Evolutionary conservation across 2,329 filamentous ascomycete genomes (phyloP).

Genomic region (Cryphonectria naterciae): DNA sequence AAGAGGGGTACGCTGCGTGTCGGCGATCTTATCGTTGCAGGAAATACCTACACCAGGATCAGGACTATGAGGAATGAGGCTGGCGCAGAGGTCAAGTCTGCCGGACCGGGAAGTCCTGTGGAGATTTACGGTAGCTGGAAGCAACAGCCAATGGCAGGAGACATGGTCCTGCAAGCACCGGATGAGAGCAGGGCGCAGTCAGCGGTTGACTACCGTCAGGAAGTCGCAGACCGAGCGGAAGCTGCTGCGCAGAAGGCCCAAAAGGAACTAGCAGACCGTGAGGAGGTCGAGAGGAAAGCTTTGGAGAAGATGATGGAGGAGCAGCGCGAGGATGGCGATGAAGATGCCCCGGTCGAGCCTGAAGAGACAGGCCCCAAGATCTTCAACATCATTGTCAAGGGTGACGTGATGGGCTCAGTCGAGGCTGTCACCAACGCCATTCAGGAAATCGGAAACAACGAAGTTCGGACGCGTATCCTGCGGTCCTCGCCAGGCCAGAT

Average conservation of each 20-base stretch:
- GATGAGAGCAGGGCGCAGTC: constrained; percentile 78
- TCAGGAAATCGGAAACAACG: constrained; percentile 78
- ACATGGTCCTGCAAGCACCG: constrained; percentile 81
- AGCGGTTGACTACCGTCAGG: constrained; percentile 76
- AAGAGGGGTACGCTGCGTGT: constrained; percentile 81
- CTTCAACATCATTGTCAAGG: constrained; percentile 86
- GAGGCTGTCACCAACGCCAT: constrained; percentile 85
- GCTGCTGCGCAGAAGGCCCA: constrained; percentile 83
- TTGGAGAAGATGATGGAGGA: constrained; percentile 42
- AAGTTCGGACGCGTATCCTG: constrained; percentile 78
- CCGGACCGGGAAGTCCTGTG: constrained; percentile 84
- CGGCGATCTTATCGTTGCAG: constrained; percentile 86
- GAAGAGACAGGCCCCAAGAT: constrained; percentile 48
- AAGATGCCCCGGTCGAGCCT: constrained; percentile 38
- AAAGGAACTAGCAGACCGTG: constrained; percentile 65
- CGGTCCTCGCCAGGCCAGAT: constrained; percentile 78
- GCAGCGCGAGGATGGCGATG: constrained; percentile 42
- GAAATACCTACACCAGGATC: constrained; percentile 86
- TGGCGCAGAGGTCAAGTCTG: constrained; percentile 71
- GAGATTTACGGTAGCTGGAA: constrained; percentile 90
- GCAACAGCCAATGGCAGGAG: constrained; percentile 78
- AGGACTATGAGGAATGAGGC: constrained; percentile 84
- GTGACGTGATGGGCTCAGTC: constrained; percentile 89
- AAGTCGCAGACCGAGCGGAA: constrained; percentile 71
- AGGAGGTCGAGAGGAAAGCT: constrained; percentile 52